These are phyloP conservation scores for Sindora glabra DNA, from an alignment of 306 rosid genomes.

Conservation along the genomic window DNA sequence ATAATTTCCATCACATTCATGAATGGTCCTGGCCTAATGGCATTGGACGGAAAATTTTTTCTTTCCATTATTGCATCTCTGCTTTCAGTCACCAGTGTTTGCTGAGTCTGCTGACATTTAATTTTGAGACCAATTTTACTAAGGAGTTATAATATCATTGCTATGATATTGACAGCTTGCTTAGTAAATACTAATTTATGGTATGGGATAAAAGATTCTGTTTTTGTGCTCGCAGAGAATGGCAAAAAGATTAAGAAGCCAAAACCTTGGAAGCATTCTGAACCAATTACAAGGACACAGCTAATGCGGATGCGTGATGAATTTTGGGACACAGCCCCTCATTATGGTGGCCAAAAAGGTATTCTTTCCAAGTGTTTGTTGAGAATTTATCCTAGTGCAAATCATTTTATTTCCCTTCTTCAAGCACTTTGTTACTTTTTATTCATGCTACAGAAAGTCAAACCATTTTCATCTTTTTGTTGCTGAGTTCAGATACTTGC, in stretches of 20 bases:
- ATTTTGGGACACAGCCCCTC: conserved; percentile 27
- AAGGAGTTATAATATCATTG: not conserved
- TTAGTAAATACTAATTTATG: not conserved
- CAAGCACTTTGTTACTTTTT: too few species aligned
- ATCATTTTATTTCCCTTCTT: too few species aligned
- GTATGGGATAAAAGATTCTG: not conserved
- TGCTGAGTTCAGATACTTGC: too few species aligned
- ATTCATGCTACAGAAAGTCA: too few species aligned
- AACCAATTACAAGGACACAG: conserved; percentile 14
- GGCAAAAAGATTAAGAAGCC: conserved; percentile 12
- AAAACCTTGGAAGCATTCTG: conserved; percentile 18
- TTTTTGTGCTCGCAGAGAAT: not conserved
- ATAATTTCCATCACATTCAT: too few species aligned
- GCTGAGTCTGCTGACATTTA: too few species aligned
- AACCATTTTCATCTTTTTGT: too few species aligned
- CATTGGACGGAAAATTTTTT: too few species aligned
- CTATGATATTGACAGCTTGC: not conserved
- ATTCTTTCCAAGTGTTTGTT: not conserved
- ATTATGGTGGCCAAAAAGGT: conserved; percentile 23
- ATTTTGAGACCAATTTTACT: too few species aligned
- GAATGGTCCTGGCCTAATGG: too few species aligned
- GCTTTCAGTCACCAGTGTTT: too few species aligned
- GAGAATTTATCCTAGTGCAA: not conserved
- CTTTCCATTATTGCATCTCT: too few species aligned
- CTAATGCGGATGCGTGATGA: conserved; percentile 22